Base-by-base conservation (phyloP, 2,329 filamentous ascomycete genomes). In the Alternaria rosae region DNA sequence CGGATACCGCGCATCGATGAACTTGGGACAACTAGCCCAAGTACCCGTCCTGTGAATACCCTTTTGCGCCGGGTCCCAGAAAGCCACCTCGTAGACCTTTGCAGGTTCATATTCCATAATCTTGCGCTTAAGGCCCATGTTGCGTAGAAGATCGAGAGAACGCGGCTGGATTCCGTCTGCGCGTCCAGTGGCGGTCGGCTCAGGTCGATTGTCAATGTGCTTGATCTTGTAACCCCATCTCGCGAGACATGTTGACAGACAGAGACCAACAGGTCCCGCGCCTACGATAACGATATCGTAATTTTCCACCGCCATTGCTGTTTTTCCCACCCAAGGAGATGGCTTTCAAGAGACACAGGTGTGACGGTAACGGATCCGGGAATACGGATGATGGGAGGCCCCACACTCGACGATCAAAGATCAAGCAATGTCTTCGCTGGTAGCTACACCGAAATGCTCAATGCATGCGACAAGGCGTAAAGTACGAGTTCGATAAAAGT, bases 161-260 rank as follows among this genome's bases (percentile, higher is more conserved):
- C 94, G 89, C 38, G 93, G 93, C 81, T 97, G 93, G 60, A 97
- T 96, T 65, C 93, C 93, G 80, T 97, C 93, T 58, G 93, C 94
- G 67, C 93, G 91, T 55, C 93, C 93, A 20, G 93, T 97, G 3
- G 88, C 83, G 12, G 93, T 97, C 15, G 93, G 93, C 73, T 94
- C 91, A 3, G 92, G 85, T 61, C 93, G 87, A 81, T 96, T 97
- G 82, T 97, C 94, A 75, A 97, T 93, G 81, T 97, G 93, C 84
- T 94, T 97, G 80, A 97, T 92, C 79, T 89, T 93, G 85, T 97
- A 97, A 20, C 94, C 94, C 92, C 93, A 97, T 82, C 93, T 86
- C 63, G 92, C 92, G 64, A 97, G 86, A 76, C 92, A 94, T 28
- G 93, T 93, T 9, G 93, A 95, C 23, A 97, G 86, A 81, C 96